A percentile compares a stretch with the other conserved stretches of the same genome.
Conservation (phyloP, 2,329 filamentous ascomycete genomes). For the Colletotrichum gigasporum region DNA sequence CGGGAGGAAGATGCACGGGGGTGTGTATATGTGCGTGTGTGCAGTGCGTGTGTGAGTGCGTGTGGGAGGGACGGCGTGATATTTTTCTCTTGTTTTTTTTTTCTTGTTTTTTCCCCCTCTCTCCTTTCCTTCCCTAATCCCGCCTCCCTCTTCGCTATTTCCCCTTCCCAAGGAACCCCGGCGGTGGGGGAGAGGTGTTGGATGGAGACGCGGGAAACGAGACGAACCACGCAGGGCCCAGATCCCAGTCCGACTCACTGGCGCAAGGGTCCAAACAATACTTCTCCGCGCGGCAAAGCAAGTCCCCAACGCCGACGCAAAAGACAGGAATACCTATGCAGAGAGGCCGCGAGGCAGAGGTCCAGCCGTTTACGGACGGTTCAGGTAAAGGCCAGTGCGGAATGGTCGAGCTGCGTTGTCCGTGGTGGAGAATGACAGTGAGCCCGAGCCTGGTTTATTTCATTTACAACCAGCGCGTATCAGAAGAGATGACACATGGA, state of each 20-base stretch:
- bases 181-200: not conserved
- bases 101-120: not conserved
- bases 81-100: not conserved
- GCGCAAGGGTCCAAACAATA: slow-evolving; percentile 5
- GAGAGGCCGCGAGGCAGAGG: no score
- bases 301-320: not conserved
- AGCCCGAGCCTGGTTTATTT: slow-evolving; percentile 51
- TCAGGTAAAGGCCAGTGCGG: slow-evolving; percentile 44
- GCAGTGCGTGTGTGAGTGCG: not conserved
- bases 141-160: no score
- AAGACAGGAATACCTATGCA: no score
- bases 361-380: slow-evolving; percentile 44
- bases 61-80: slow-evolving; percentile 1
- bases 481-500: slow-evolving; percentile 48
- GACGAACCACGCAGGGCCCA: slow-evolving; percentile 21
- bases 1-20: slow-evolving; percentile 2
- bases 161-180: slow-evolving; percentile 17
- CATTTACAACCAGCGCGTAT: slow-evolving; percentile 55
- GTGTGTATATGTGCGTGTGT: not conserved
- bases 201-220: slow-evolving; percentile 24
- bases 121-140: not conserved
- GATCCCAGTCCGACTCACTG: slow-evolving; percentile 1
- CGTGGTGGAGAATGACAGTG: slow-evolving; percentile 51
- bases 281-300: no score
- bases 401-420: slow-evolving; percentile 26